Percentiles rank a stretch among this genome's conserved stretches.
Conservation (phyloP, 2,329 filamentous ascomycete species). For the Cytospora schulzeri region DNA sequence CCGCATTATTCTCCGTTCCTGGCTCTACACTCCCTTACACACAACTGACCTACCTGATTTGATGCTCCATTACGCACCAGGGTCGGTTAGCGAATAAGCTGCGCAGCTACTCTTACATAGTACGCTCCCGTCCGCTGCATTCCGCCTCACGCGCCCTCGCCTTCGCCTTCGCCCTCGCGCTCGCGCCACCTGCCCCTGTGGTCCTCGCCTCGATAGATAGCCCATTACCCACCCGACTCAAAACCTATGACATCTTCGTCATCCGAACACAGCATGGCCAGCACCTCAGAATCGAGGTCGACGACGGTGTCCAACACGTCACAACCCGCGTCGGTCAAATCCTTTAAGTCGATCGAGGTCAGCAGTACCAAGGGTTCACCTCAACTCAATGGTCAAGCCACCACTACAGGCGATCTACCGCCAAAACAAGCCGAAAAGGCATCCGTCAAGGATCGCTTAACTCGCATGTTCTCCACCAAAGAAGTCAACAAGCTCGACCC, state of each 20-base stretch:
- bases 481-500: constrained; percentile 44
- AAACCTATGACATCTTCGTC: not conserved
- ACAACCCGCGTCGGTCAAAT: constrained; percentile 53
- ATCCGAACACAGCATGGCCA: constrained; percentile 36
- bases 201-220: constrained; percentile 6
- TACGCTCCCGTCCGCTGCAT: not conserved
- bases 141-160: not conserved
- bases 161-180: not conserved
- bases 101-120: constrained; percentile 7
- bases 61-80: constrained; percentile 12
- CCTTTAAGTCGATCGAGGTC: constrained; percentile 50
- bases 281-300: constrained; percentile 36
- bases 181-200: constrained; percentile 3
- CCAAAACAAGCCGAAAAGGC: constrained; percentile 53
- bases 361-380: constrained; percentile 44
- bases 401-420: constrained; percentile 36
- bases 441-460: constrained; percentile 65
- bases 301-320: constrained; percentile 49
- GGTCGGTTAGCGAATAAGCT: constrained; percentile 18
- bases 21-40: not conserved
- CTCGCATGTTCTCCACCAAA: constrained; percentile 66
- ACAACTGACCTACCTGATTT: not conserved
- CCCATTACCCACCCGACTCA: not conserved
- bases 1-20: constrained; percentile 13
- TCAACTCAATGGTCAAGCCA: constrained; percentile 37